These are phyloP conservation scores for Ambrosia trifida DNA, from an alignment of 129 eudicot species.

Conservation along the genomic window DNA sequence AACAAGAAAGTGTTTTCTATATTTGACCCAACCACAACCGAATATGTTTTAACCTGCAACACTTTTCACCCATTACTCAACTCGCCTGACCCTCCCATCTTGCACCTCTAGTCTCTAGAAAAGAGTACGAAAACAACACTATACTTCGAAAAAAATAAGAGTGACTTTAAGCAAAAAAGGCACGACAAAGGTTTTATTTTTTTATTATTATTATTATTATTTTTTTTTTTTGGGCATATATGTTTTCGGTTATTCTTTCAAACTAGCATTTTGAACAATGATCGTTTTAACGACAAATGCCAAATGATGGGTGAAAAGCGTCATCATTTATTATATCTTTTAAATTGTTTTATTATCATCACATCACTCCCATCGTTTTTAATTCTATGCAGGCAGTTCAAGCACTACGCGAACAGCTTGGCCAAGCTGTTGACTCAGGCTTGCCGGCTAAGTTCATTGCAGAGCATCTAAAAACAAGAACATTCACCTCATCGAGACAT, in stretches of 20 bases:
- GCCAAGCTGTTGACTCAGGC: constrained; percentile 55
- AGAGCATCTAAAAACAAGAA: constrained; percentile 48
- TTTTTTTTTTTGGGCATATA: background rate
- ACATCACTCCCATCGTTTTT: background rate
- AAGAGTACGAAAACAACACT: background rate
- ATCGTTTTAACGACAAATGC: constrained; percentile 5
- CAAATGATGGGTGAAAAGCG: background rate
- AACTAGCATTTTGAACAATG: constrained; percentile 3
- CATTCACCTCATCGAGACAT: constrained; percentile 33
- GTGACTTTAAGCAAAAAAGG: background rate
- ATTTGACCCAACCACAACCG: background rate
- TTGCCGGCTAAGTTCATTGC: constrained; percentile 53
- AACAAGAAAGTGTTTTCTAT: background rate
- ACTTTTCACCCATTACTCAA: background rate
- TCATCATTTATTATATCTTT: background rate
- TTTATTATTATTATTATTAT: too few species aligned
- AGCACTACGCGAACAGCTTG: constrained; percentile 61
- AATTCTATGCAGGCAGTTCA: constrained; percentile 47
- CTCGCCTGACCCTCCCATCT: background rate
- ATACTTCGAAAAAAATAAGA: background rate
- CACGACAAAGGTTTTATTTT: background rate
- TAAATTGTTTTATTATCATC: background rate
- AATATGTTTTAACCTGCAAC: background rate
- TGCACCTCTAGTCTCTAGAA: background rate
- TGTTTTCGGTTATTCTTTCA: background rate